Percentiles rank a stretch among this genome's conserved stretches.
These are phyloP conservation scores for Pichia sp. DNA, from an alignment of 1,139 yeast species.

Conservation along the genomic window DNA sequence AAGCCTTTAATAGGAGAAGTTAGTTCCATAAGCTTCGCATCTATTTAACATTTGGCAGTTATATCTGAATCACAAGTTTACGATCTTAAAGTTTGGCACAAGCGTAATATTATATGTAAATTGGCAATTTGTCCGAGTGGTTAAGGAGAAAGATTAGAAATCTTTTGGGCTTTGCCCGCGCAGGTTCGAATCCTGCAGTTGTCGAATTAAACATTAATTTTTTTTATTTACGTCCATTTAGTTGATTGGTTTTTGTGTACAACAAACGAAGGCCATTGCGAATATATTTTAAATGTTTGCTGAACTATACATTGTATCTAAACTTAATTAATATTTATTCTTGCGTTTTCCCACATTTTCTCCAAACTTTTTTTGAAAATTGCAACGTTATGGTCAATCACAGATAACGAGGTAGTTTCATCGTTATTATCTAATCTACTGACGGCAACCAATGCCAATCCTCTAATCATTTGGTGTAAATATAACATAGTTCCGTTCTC, in stretches of 20 bases:
- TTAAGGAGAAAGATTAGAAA: conserved; percentile 35
- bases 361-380: conserved; percentile 72
- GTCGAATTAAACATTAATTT: conserved; percentile 17
- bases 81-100: too few relatives aligned
- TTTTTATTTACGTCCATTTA: not conserved
- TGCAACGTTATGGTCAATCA: conserved; percentile 84
- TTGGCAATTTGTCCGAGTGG: conserved; percentile 31
- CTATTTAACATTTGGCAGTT: too few relatives aligned
- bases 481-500: conserved; percentile 80
- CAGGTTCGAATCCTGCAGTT: conserved; percentile 35
- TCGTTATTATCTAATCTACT: conserved; percentile 48
- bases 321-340: not conserved
- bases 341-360: conserved; percentile 52
- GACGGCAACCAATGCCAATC: conserved; percentile 83
- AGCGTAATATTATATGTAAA: not conserved
- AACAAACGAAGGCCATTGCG: too few relatives aligned
- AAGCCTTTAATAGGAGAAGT: too few relatives aligned
- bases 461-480: conserved; percentile 86
- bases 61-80: too few relatives aligned
- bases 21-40: too few relatives aligned
- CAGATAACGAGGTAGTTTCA: conserved; percentile 42
- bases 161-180: conserved; percentile 35
- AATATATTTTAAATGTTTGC: too few relatives aligned
- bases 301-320: not conserved
- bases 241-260: too few relatives aligned